A percentile compares a stretch with the other conserved stretches of the same genome.
These are phyloP conservation scores for Artemisia argyi DNA, from an alignment of 129 eudicot species.

Conservation along the genomic window DNA sequence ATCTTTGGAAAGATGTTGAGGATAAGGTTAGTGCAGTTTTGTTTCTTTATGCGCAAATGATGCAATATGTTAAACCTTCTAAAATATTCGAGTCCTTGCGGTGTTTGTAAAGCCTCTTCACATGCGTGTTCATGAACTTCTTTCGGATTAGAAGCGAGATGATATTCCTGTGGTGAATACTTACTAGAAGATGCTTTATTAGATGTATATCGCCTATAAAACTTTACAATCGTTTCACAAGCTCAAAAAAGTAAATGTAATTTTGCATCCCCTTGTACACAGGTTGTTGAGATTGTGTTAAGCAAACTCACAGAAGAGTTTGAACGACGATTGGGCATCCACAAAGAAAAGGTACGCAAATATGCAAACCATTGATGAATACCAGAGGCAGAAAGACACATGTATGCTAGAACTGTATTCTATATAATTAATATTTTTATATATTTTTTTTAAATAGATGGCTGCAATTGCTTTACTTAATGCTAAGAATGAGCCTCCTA, in stretches of 20 bases:
- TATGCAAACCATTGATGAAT: conserved; percentile 1
- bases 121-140: conserved; percentile 57
- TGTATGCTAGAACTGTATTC: background rate
- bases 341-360: conserved; percentile 48
- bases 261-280: conserved; percentile 8
- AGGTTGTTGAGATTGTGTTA: conserved; percentile 73
- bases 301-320: conserved; percentile 64
- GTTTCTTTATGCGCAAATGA: conserved; percentile 8
- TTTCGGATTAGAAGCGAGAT: conserved; percentile 61
- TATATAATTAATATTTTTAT: background rate
- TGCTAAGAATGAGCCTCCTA: conserved; percentile 17
- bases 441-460: conserved; percentile 51
- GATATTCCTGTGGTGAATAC: conserved; percentile 73
- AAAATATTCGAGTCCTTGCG: conserved; percentile 22
- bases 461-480: conserved; percentile 1
- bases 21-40: conserved; percentile 56
- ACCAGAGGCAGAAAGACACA: background rate
- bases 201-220: background rate
- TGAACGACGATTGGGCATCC: conserved; percentile 51
- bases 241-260: conserved; percentile 10
- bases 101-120: conserved; percentile 42
- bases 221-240: conserved; percentile 4
- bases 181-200: background rate
- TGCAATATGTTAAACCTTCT: conserved; percentile 13
- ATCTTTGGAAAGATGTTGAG: conserved; percentile 32